These are phyloP conservation scores for Clarireedia hainanense DNA, from an alignment of 2,329 filamentous ascomycete genomes.

Conservation along the genomic window DNA sequence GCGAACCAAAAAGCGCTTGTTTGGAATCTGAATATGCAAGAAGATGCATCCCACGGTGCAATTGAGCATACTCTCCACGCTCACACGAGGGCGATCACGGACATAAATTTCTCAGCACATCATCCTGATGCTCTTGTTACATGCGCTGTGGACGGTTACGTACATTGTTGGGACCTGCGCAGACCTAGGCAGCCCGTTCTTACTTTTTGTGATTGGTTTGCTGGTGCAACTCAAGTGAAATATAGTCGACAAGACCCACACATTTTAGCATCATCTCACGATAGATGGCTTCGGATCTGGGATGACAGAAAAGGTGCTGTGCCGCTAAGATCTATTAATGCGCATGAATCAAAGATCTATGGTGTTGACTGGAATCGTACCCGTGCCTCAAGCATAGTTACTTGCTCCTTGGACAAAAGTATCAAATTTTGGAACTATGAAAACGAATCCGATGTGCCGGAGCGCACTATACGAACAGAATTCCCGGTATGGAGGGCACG, in stretches of 20 bases:
- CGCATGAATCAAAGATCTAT: conserved; percentile 89
- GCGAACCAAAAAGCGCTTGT: conserved; percentile 91
- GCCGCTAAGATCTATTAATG: conserved; percentile 76
- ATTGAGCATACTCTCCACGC: conserved; percentile 86
- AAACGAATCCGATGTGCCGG: conserved; percentile 52
- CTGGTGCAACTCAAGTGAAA: conserved; percentile 90
- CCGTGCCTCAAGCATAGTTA: conserved; percentile 63
- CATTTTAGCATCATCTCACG: conserved; percentile 83
- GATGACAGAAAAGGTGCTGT: conserved; percentile 72
- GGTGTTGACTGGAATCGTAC: conserved; percentile 91
- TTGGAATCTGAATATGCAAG: conserved; percentile 75
- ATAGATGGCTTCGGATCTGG: conserved; percentile 83
- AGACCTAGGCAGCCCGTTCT: conserved; percentile 64
- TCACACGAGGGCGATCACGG: conserved; percentile 82
- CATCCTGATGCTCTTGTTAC: conserved; percentile 85
- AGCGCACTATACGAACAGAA: conserved; percentile 70
- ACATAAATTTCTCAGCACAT: conserved; percentile 93
- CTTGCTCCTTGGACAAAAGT: conserved; percentile 83
- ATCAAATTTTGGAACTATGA: conserved; percentile 91
- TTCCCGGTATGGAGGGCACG: conserved; percentile 89
- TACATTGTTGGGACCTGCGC: conserved; percentile 86
- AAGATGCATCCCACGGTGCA: conserved; percentile 57
- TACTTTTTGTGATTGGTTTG: conserved; percentile 87
- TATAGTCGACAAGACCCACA: conserved; percentile 85
- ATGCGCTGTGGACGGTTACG: conserved; percentile 86